Percentiles rank a stretch among this genome's conserved stretches.
Conservation (phyloP, 768 basidiomycete species). For the Rhizopogon salebrosus region DNA sequence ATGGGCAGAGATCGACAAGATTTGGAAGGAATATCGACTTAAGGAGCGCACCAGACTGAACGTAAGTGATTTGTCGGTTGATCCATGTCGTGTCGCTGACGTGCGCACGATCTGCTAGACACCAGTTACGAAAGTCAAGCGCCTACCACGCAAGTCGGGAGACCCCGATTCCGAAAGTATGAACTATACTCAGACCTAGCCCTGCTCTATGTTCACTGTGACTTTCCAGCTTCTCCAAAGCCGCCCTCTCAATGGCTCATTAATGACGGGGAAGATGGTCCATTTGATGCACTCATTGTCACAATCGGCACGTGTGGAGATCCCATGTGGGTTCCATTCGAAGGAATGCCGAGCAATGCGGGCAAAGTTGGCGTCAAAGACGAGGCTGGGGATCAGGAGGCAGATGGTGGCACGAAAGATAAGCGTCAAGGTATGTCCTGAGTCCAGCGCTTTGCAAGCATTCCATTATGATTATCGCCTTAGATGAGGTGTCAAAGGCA, state of each 20-base stretch:
- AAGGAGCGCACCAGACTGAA: conserved; percentile 39
- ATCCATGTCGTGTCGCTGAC: too few relatives aligned
- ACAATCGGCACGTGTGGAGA: conserved; percentile 46
- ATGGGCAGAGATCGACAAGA: conserved; percentile 29
- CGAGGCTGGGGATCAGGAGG: conserved; percentile 3
- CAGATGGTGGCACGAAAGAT: neutral
- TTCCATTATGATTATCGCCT: neutral
- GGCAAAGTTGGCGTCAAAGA: conserved; percentile 3
- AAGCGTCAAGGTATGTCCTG: neutral
- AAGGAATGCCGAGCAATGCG: conserved; percentile 36
- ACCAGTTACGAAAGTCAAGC: conserved; percentile 32
- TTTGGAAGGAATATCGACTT: conserved; percentile 49
- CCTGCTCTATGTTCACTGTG: neutral
- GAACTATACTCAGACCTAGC: neutral
- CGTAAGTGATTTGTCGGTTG: conserved; percentile 16
- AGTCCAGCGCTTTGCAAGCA: neutral
- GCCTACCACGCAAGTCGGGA: conserved; percentile 14
- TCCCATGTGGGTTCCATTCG: conserved; percentile 38
- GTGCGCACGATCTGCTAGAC: conserved; percentile 14
- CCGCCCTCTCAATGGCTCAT: conserved; percentile 37
- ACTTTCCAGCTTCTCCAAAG: conserved; percentile 11
- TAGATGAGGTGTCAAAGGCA: neutral
- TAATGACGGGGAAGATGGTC: conserved; percentile 41
- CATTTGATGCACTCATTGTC: conserved; percentile 49
- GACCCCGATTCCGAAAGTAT: conserved; percentile 1